phyloP scores from a whole-genome alignment of 2,329 filamentous ascomycete genomes.

The Sporothrix curviconia region DNA sequence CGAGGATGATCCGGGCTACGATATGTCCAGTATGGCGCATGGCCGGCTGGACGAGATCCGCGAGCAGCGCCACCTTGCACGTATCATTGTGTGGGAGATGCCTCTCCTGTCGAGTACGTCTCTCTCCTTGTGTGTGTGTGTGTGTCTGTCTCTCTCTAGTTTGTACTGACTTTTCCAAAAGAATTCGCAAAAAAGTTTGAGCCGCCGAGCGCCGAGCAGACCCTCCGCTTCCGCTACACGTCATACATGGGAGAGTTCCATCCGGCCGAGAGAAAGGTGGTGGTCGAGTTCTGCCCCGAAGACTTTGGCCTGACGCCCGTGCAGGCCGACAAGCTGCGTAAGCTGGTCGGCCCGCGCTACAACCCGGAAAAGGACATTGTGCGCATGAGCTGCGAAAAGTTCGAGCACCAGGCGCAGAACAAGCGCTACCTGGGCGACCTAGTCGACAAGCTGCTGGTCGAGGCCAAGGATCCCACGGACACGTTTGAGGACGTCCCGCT shows the following conservation, averaged over 20 bases:
- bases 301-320: constrained; percentile 64
- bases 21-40: constrained; percentile 78
- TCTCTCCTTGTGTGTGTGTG: background rate
- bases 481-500: constrained; percentile 84
- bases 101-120: constrained; percentile 75
- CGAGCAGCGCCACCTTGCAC: constrained; percentile 80
- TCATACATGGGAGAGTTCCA: constrained; percentile 93
- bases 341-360: constrained; percentile 78
- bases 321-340: constrained; percentile 76
- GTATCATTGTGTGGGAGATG: constrained; percentile 92
- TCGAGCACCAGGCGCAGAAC: constrained; percentile 86
- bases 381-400: constrained; percentile 87
- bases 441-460: constrained; percentile 63
- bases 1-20: constrained; percentile 68
- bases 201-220: constrained; percentile 58
- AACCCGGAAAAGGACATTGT: constrained; percentile 76
- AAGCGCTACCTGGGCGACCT: constrained; percentile 87
- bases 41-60: constrained; percentile 81
- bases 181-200: constrained; percentile 78
- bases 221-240: constrained; percentile 92
- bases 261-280: constrained; percentile 76
- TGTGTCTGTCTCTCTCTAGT: constrained; percentile 18
- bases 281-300: constrained; percentile 74
- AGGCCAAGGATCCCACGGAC: constrained; percentile 72
- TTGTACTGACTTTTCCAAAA: constrained; percentile 32